Evolutionary conservation across 2,329 filamentous ascomycete genomes (phyloP).

Genomic region (Penicillium verrucosum): DNA sequence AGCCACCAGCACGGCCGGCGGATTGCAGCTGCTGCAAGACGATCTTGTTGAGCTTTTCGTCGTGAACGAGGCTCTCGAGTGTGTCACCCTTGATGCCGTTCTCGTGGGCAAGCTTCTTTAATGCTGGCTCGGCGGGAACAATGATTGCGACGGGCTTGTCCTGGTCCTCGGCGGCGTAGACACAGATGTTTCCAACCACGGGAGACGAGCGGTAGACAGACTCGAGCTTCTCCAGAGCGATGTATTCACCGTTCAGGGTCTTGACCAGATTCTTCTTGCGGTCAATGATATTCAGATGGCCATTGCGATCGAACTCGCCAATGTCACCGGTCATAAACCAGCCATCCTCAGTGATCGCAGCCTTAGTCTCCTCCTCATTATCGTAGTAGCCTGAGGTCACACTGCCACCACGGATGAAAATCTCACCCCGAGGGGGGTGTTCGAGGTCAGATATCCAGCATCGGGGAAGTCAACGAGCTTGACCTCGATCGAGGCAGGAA

Average conservation of each 20-base stretch:
- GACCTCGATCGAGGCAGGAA: constrained; percentile 74
- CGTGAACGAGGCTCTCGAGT: constrained; percentile 64
- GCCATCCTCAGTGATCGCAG: constrained; percentile 73
- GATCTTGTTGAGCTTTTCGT: constrained; percentile 41
- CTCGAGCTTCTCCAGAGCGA: constrained; percentile 93
- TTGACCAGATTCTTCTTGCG: constrained; percentile 98
- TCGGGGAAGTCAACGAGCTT: constrained; percentile 91
- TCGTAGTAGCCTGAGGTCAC: constrained; percentile 78
- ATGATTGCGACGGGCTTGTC: constrained; percentile 80
- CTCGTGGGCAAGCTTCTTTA: constrained; percentile 55
- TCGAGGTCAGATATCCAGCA: constrained; percentile 75
- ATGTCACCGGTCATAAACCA: constrained; percentile 99
- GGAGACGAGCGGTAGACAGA: constrained; percentile 78
- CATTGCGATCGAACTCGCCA: constrained; percentile 77
- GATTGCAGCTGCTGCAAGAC: constrained; percentile 43
- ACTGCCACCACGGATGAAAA: constrained; percentile 76
- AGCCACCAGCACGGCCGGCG: constrained; percentile 35
- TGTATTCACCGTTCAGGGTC: constrained; percentile 92
- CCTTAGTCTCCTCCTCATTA: constrained; percentile 79
- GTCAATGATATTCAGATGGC: constrained; percentile 84
- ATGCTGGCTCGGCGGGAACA: constrained; percentile 55
- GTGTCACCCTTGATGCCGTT: constrained; percentile 62
- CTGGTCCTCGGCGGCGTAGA: constrained; percentile 73
- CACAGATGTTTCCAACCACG: constrained; percentile 82
- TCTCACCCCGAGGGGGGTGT: constrained; percentile 81